Conservation (phyloP, 805 yeast species). For the Candida rishiriensis region DNA sequence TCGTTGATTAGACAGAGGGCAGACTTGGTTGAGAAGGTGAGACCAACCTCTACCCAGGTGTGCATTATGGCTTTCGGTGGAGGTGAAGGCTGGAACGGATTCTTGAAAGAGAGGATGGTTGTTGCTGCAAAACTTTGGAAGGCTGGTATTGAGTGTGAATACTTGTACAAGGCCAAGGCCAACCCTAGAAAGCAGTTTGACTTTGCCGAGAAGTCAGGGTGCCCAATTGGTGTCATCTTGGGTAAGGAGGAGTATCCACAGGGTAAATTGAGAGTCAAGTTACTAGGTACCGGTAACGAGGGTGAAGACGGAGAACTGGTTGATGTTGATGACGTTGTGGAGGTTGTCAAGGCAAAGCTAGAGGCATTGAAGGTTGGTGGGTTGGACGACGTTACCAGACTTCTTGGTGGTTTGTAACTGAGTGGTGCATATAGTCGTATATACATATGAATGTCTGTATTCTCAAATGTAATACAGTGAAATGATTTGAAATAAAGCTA, state of each 20-base stretch:
- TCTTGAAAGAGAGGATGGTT: constrained; percentile 85
- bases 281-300: constrained; percentile 77
- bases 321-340: constrained; percentile 54
- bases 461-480: too few species aligned
- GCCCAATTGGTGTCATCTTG: constrained; percentile 83
- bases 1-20: constrained; percentile 80
- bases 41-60: constrained; percentile 88
- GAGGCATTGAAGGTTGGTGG: constrained; percentile 43
- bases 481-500: too few species aligned
- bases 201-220: constrained; percentile 93
- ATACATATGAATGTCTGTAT: too few species aligned
- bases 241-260: constrained; percentile 90
- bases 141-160: constrained; percentile 87
- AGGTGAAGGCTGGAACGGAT: constrained; percentile 94
- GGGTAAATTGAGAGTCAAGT: constrained; percentile 82
- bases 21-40: constrained; percentile 55
- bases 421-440: too few species aligned
- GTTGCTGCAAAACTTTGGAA: constrained; percentile 82
- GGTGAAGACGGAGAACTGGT: constrained; percentile 82
- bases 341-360: constrained; percentile 38
- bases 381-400: constrained; percentile 58
- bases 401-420: constrained; percentile 50
- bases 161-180: constrained; percentile 86
- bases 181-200: constrained; percentile 96
- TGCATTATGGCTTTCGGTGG: constrained; percentile 98